Base-by-base conservation (phyloP, 1,284 basidiomycete species). In the Apiotrichum laibachii region DNA sequence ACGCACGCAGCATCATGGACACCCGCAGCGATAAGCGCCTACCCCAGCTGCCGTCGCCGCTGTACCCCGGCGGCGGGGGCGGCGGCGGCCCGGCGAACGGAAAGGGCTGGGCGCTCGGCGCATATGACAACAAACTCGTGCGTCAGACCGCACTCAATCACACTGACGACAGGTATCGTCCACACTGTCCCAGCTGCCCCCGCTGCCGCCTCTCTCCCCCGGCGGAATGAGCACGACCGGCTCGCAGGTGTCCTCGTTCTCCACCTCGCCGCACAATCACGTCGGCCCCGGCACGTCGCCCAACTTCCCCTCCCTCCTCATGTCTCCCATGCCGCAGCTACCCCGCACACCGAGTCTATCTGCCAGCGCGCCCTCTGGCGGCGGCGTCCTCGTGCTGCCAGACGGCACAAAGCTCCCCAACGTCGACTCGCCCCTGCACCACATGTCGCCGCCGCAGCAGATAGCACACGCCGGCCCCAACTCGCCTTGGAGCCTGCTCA, bases 401-500 rank as follows among this genome's bases (percentile, higher is more conserved):
- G 71, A 77, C 60, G 75, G 75, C 4, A 73, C 73, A 2, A 64
- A 68, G 11, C 56, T 75, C 11, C 58, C 55, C 3, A 58, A 48
- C 22, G 21, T 5, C 37, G 39, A 35, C 42, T 5, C n/a, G 35
- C n/a, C 26, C 18, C 18, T 13, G 19, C 10, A 49, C 50, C 47
- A 65, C 60, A 31, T 31, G 26, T 7, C 26, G 47, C 67, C 16
- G 55, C 57, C 66, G 70, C 48, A 63, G 5, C 57, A 73, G 55
- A 18, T 44, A 9, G 67, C 70, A 40, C 69, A 76, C 66, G 69
- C 72, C 35, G 66, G 65, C 54, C 73, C 77, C 1, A 72, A 60
- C 56, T 69, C 67, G 18, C 87, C 90, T 12, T 94, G 92, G 92
- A 84, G 85, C 56, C 81, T 85, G 45, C 79, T 96, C 21, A 90